Percentiles rank a stretch among this genome's conserved stretches.
Evolutionary conservation across 768 basidiomycete species (phyloP).

Genomic region (Boletus rubroflammeus): DNA sequence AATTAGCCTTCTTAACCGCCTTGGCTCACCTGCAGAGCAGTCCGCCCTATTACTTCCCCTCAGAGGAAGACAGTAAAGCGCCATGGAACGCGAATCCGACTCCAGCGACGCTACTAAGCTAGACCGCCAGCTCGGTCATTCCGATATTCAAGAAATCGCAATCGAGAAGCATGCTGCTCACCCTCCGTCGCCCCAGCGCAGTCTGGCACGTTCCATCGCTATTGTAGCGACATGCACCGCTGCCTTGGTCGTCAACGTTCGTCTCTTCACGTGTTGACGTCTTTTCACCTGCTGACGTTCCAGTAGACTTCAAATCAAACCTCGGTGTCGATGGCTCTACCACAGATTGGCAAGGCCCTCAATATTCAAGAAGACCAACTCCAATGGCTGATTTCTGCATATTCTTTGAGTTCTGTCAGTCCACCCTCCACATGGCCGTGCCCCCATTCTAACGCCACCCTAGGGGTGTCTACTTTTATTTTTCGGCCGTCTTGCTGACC

Average conservation of each 20-base stretch:
- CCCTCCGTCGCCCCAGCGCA: conserved; percentile 11
- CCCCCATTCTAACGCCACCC: conserved; percentile 3
- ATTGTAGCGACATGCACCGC: conserved; percentile 39
- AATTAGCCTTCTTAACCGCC: neutral
- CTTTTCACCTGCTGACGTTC: conserved; percentile 1
- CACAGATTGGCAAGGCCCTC: conserved; percentile 49
- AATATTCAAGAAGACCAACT: conserved; percentile 48
- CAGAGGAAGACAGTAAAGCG: neutral
- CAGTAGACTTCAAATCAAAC: conserved; percentile 35
- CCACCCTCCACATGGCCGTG: neutral
- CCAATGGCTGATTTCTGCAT: conserved; percentile 68
- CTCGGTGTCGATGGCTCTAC: conserved; percentile 48
- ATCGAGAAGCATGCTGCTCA: conserved; percentile 1
- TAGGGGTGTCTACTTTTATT: conserved; percentile 78
- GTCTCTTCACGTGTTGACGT: conserved; percentile 2
- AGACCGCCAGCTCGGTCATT: conserved; percentile 14
- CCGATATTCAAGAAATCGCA: conserved; percentile 5
- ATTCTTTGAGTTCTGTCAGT: conserved; percentile 62
- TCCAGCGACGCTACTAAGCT: conserved; percentile 8
- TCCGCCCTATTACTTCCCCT: neutral
- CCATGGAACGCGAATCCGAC: conserved; percentile 8
- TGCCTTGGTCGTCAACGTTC: conserved; percentile 37
- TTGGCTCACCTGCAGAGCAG: neutral
- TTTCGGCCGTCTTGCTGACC: conserved; percentile 75
- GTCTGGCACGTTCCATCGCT: conserved; percentile 25